Evolutionary conservation across 768 basidiomycete species (phyloP).

Genomic region (Lactifluus hygrophoroides): DNA sequence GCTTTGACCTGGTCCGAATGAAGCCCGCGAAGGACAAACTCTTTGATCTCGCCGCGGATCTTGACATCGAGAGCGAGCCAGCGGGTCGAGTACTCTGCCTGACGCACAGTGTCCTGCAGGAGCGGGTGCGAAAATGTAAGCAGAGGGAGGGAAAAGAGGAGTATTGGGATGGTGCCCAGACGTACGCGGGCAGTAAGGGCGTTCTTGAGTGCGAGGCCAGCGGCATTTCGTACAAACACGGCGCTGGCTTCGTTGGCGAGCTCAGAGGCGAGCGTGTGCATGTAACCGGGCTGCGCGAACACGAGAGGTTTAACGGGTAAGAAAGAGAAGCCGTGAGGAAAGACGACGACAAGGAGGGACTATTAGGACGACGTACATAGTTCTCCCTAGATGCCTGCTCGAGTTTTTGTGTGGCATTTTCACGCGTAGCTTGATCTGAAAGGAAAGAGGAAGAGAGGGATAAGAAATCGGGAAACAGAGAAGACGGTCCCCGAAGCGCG

Average conservation of each 20-base stretch:
- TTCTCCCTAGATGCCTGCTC: constrained; percentile 80
- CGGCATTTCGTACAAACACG: constrained; percentile 83
- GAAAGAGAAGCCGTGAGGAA: constrained; percentile 9
- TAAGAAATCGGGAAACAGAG: constrained; percentile 19
- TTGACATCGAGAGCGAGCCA: constrained; percentile 73
- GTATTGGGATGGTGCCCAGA: constrained; percentile 17
- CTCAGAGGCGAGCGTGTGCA: constrained; percentile 81
- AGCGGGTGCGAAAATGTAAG: constrained; percentile 10
- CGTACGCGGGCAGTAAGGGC: constrained; percentile 82
- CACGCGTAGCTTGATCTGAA: constrained; percentile 81
- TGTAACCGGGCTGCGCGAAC: constrained; percentile 74
- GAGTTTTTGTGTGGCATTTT: constrained; percentile 84
- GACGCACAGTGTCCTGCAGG: constrained; percentile 63
- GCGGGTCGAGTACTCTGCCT: constrained; percentile 64
- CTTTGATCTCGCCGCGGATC: constrained; percentile 76
- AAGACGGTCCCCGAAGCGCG: constrained; percentile 22
- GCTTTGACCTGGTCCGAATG: constrained; percentile 63
- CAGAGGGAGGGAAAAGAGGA: constrained; percentile 7
- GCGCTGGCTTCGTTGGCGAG: constrained; percentile 67
- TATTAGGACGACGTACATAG: constrained; percentile 56
- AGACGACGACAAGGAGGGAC: constrained; percentile 17
- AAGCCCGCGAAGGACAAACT: constrained; percentile 75
- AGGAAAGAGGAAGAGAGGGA: constrained; percentile 14
- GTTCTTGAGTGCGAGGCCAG: constrained; percentile 95
- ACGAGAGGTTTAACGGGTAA: neutral